These are phyloP conservation scores for Ilyonectria destructans DNA, from an alignment of 2,329 filamentous ascomycete genomes.

Conservation along the genomic window DNA sequence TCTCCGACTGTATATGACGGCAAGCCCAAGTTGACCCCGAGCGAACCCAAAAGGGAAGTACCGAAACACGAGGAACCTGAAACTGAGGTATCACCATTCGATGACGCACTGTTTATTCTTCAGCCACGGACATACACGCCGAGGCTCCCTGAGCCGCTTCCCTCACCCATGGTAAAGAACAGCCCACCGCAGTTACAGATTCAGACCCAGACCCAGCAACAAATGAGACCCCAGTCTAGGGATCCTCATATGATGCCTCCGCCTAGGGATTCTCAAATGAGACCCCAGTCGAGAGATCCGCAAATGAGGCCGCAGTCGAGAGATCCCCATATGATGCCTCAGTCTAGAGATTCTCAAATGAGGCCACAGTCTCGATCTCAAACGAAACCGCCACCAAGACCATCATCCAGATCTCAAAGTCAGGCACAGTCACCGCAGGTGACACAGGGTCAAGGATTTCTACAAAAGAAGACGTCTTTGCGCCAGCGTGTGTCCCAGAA, in stretches of 20 bases:
- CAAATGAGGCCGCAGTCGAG: slow-evolving; percentile 27
- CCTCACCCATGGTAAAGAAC: slow-evolving; percentile 62
- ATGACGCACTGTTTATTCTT: slow-evolving; percentile 66
- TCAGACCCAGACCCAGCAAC: slow-evolving; percentile 16
- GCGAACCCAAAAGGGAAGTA: slow-evolving; percentile 21
- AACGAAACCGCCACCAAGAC: slow-evolving; percentile 33
- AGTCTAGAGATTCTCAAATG: slow-evolving; percentile 28
- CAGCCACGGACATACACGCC: slow-evolving; percentile 74
- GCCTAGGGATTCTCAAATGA: slow-evolving; percentile 20
- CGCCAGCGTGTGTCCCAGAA: slow-evolving; percentile 71
- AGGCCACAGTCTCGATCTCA: slow-evolving; percentile 37
- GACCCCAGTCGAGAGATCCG: slow-evolving; percentile 31
- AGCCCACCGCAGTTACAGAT: slow-evolving; percentile 19
- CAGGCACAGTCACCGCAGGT: slow-evolving; percentile 9
- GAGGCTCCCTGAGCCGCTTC: slow-evolving; percentile 63
- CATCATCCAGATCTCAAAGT: slow-evolving; percentile 35
- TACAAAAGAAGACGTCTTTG: slow-evolving; percentile 63
- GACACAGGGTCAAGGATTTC: slow-evolving; percentile 33
- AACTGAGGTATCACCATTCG: slow-evolving; percentile 17
- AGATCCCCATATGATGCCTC: slow-evolving; percentile 35
- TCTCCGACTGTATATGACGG: slow-evolving; percentile 25
- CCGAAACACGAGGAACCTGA: not conserved
- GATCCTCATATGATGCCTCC: slow-evolving; percentile 36
- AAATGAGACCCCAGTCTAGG: slow-evolving; percentile 34
- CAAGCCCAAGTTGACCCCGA: slow-evolving; percentile 18